Evolutionary conservation across 164 flowering plant species (phyloP), one percentile per base, ranked within the genome.

Genomic region (Litsea cubeba): DNA sequence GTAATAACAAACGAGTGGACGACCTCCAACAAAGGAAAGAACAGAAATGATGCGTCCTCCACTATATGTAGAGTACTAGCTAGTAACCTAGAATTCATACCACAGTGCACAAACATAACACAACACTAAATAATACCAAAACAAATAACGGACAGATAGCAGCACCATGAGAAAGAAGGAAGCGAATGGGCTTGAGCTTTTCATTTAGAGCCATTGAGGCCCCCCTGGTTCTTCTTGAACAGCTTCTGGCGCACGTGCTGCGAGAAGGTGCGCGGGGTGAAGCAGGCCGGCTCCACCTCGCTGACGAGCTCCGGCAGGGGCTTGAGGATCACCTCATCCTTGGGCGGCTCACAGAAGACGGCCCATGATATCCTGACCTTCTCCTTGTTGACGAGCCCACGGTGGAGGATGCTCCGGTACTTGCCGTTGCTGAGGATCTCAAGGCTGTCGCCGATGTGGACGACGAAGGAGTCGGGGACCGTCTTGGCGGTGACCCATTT

Each of bases 341-440:
- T 91, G 0, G 97, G 97, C 1, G 98, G 98, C 79, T 92, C 98
- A 73, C 97, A 91, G 81, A 95, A 95, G 14, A 90, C 92, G 0
- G 95, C 97, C 98, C 98, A 95, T 0, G 98, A 95, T 50, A 95
- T 90, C 82, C 98, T 87, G 2, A 93, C 95, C 83, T 89, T 91
- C 82, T 95, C 98, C 81, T 89, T 91, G 83, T 95, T 93, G n/a
- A 95, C 99, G 25, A 93, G 82, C 3, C 97, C 98, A 26, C 99
- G 81, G 79, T 95, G 99, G 8, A 93, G 89, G 35, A 93, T 86
- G 68, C 99, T 95, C 82, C 88, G 89, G 85, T 90, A 93, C 86
- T 83, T 88, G 4, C 97, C 91, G 69, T 95, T 95, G 84, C 97
- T 91, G 50, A 95, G 76, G 46, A 95, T 91, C 85, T 93, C 98